Conservation (phyloP, 2,329 filamentous ascomycete species). For the Sarocladium brachiariae region DNA sequence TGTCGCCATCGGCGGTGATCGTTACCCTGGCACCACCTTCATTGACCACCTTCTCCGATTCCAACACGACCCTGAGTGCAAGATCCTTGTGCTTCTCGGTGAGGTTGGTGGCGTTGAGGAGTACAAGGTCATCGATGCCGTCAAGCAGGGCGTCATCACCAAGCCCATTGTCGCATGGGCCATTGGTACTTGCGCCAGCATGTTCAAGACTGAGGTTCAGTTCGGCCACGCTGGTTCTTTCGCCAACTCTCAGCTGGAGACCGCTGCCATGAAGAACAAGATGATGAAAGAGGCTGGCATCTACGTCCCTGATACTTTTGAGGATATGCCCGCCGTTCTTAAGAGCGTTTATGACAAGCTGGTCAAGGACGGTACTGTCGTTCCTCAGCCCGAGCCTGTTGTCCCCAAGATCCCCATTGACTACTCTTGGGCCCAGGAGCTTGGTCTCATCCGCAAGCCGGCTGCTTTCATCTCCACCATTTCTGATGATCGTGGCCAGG, state of each 20-base stretch:
- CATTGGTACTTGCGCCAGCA: constrained; percentile 97
- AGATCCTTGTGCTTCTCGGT: constrained; percentile 91
- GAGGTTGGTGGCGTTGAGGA: constrained; percentile 99
- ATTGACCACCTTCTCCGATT: constrained; percentile 97
- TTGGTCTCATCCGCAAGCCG: constrained; percentile 98
- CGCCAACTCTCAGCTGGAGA: constrained; percentile 99
- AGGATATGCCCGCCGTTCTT: constrained; percentile 79
- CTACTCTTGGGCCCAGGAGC: constrained; percentile 99
- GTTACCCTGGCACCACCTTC: constrained; percentile 98
- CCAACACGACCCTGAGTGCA: constrained; percentile 94
- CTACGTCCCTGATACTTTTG: constrained; percentile 90
- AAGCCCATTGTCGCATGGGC: constrained; percentile 99
- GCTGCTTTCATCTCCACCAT: constrained; percentile 99
- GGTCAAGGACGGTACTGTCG: constrained; percentile 76
- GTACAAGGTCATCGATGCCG: constrained; percentile 98
- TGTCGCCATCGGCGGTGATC: constrained; percentile 98
- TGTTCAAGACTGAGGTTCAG: constrained; percentile 99
- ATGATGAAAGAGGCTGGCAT: constrained; percentile 92
- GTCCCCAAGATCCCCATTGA: constrained; percentile 99
- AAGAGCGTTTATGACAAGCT: constrained; percentile 81
- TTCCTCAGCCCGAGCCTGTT: constrained; percentile 78
- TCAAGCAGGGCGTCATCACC: constrained; percentile 89
- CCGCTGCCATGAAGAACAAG: constrained; percentile 94
- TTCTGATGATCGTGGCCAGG: constrained; percentile 98
- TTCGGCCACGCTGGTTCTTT: constrained; percentile 98